Conservation (phyloP, 148 eudicot species). For the Chenopodium album region DNA sequence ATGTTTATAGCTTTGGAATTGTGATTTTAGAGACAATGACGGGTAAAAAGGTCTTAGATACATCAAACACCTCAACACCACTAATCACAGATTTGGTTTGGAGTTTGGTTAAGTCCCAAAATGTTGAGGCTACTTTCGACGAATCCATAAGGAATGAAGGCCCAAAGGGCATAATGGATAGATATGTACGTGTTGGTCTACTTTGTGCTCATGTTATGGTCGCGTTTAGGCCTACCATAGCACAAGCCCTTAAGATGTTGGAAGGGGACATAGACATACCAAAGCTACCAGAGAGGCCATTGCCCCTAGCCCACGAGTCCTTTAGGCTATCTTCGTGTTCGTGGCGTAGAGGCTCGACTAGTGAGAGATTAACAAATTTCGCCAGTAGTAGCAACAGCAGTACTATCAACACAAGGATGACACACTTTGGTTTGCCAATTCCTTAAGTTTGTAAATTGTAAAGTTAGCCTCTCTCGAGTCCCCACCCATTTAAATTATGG, state of each 20-base stretch:
- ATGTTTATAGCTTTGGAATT: constrained; percentile 69
- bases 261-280: constrained; percentile 75
- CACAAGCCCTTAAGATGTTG: constrained; percentile 63
- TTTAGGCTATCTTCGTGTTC: constrained; percentile 30
- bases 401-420: neutral
- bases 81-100: constrained; percentile 64
- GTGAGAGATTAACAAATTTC: constrained; percentile 20
- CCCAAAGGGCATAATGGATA: constrained; percentile 58
- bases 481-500: no score
- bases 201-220: constrained; percentile 81
- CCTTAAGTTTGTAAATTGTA: neutral
- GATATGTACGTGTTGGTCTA: constrained; percentile 60
- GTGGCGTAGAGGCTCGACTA: constrained; percentile 29
- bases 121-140: constrained; percentile 37
- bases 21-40: constrained; percentile 60
- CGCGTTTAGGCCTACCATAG: constrained; percentile 69
- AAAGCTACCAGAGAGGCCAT: constrained; percentile 47
- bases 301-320: constrained; percentile 56
- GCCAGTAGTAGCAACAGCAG: constrained; percentile 1
- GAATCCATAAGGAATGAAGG: constrained; percentile 41
- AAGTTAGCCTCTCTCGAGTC: no score
- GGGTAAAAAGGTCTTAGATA: constrained; percentile 55
- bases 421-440: neutral
- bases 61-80: constrained; percentile 32
- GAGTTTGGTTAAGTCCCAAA: constrained; percentile 47